These are phyloP conservation scores for Bipolaris zeicola DNA, from an alignment of 2,329 filamentous ascomycete genomes.

Conservation along the genomic window DNA sequence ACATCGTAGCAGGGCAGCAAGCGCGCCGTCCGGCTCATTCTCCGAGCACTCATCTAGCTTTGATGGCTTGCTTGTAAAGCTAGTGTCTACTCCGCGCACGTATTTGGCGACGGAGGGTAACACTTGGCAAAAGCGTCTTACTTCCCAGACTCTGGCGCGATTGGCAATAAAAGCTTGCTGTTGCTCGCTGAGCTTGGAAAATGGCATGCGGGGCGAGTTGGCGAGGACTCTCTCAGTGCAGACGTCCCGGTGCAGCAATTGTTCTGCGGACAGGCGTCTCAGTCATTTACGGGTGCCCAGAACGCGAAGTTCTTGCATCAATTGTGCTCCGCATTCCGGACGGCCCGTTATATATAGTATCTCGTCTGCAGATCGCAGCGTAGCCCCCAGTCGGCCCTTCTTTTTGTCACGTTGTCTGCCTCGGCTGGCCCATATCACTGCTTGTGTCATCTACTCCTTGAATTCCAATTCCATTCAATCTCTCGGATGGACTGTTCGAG, in stretches of 20 bases:
- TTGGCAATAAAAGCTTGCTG: conserved; percentile 11
- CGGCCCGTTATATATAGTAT: neutral
- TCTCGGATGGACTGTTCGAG: neutral
- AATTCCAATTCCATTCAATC: neutral
- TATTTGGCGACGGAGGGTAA: conserved; percentile 10
- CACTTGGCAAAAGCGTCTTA: conserved; percentile 13
- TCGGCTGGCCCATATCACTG: neutral
- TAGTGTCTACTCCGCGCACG: conserved; percentile 1
- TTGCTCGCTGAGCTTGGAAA: conserved; percentile 10
- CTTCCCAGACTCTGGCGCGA: conserved; percentile 13
- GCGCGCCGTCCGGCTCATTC: conserved; percentile 8
- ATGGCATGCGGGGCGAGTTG: conserved; percentile 5
- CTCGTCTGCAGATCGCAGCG: neutral
- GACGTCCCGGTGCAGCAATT: neutral
- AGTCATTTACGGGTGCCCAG: neutral
- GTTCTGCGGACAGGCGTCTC: neutral
- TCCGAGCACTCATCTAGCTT: neutral
- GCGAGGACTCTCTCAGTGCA: neutral
- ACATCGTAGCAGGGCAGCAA: conserved; percentile 12
- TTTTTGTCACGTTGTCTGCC: neutral
- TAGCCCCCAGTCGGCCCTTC: neutral
- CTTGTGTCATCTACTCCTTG: neutral
- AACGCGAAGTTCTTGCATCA: neutral
- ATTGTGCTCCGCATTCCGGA: neutral
- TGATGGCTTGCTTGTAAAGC: conserved; percentile 3